Percentiles rank a stretch among this genome's conserved stretches.
Evolutionary conservation across 83 land plant species (phyloP).

Genomic region (Picea mariana): DNA sequence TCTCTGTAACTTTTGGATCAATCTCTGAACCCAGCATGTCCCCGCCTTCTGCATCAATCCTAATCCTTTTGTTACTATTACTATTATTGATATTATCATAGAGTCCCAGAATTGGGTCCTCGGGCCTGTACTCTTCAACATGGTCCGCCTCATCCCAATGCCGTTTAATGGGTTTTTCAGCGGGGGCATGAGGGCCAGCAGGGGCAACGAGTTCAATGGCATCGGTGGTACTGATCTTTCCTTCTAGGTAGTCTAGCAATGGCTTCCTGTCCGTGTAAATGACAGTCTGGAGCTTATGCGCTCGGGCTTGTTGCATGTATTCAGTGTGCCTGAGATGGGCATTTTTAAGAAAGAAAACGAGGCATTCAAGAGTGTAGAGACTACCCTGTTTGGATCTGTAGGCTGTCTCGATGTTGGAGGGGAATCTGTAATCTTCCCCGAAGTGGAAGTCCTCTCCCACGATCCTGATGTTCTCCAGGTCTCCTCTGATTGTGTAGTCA

Average conservation of each 20-base stretch:
- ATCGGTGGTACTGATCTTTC: conserved; percentile 41
- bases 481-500: conserved; percentile 45
- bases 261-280: conserved; percentile 54
- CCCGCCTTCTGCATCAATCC: conserved; percentile 15
- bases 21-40: background rate
- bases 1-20: background rate
- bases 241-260: conserved; percentile 45
- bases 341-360: conserved; percentile 52
- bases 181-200: conserved; percentile 19
- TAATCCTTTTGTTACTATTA: conserved; percentile 11
- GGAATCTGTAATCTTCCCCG: conserved; percentile 53
- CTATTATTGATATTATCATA: background rate
- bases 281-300: conserved; percentile 44
- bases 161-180: too few species aligned
- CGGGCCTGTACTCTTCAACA: conserved; percentile 32
- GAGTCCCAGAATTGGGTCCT: conserved; percentile 20
- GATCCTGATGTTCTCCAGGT: conserved; percentile 42
- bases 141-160: conserved; percentile 20
- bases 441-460: conserved; percentile 46
- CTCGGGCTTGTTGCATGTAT: conserved; percentile 63
- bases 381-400: conserved; percentile 59
- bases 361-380: conserved; percentile 52
- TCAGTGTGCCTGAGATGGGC: conserved; percentile 49
- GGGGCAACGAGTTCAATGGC: conserved; percentile 56
- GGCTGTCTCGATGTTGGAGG: conserved; percentile 47